A percentile compares a stretch with the other conserved stretches of the same genome.
Evolutionary conservation across 2,329 filamentous ascomycete genomes (phyloP).

Genomic region (Penicillium sp.): DNA sequence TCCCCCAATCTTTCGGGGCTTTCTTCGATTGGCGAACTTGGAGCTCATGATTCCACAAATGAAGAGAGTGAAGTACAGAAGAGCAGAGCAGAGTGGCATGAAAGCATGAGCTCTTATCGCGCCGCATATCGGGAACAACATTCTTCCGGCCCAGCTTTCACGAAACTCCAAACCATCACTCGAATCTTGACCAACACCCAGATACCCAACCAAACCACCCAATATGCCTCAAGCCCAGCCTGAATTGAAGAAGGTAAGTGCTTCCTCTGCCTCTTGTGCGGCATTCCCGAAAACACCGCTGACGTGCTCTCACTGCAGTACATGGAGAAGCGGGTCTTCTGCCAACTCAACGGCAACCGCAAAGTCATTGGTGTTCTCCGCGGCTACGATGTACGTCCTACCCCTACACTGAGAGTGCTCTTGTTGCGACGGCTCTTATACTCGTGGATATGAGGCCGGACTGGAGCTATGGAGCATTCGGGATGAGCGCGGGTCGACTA

Average conservation of each 20-base stretch:
- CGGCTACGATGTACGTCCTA: conserved; percentile 82
- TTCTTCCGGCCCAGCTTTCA: conserved; percentile 37
- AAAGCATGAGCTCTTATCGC: conserved; percentile 23
- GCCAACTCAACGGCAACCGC: conserved; percentile 95
- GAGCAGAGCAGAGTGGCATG: conserved; percentile 9
- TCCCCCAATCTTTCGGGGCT: conserved; percentile 75
- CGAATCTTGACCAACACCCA: conserved; percentile 24
- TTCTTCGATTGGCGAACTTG: conserved; percentile 59
- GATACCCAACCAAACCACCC: conserved; percentile 31
- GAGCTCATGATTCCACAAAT: conserved; percentile 53
- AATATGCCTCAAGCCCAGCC: conserved; percentile 98
- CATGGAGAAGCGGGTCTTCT: conserved; percentile 97
- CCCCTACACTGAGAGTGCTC: background rate
- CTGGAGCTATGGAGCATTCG: background rate
- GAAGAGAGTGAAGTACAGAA: background rate
- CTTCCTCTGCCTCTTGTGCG: background rate
- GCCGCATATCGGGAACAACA: conserved; percentile 31
- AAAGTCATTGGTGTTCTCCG: conserved; percentile 94
- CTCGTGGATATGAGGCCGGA: background rate
- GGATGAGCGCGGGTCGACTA: background rate
- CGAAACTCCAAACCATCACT: conserved; percentile 33
- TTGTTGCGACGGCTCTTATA: background rate
- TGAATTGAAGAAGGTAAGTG: conserved; percentile 90
- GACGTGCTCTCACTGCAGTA: conserved; percentile 62
- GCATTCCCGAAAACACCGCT: conserved; percentile 10